Evolutionary conservation across 495 filamentous ascomycete genomes (phyloP).

Genomic region (Neurospora sp.): DNA sequence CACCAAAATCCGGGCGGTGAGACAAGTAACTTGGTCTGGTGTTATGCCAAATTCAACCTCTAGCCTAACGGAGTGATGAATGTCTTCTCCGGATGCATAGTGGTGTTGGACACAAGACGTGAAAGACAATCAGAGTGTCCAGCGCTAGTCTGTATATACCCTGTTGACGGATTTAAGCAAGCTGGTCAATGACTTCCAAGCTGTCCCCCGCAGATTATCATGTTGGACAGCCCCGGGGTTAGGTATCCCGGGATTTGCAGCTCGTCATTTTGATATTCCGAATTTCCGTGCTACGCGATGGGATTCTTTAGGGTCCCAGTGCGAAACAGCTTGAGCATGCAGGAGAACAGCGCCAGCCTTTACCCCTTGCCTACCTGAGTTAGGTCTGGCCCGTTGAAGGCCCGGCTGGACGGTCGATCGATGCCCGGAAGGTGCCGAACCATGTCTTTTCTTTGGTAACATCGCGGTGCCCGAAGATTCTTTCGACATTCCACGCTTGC

Average conservation of each 20-base stretch:
- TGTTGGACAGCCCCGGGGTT: neutral
- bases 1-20: neutral
- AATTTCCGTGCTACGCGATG: neutral
- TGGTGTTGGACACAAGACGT: neutral
- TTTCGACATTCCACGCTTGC: neutral
- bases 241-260: neutral
- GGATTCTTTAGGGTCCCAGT: neutral
- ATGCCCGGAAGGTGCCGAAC: neutral
- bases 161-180: neutral
- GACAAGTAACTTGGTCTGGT: neutral
- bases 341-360: neutral
- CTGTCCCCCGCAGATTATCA: neutral
- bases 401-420: neutral
- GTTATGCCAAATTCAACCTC: neutral
- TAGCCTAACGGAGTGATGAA: neutral
- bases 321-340: neutral
- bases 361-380: neutral
- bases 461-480: neutral
- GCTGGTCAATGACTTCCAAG: neutral
- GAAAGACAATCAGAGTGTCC: neutral
- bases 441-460: neutral
- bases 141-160: neutral
- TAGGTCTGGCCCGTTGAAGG: neutral
- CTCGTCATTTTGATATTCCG: neutral
- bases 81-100: neutral